Conservation (phyloP, 2,329 filamentous ascomycete species). For the Moelleriella libera region DNA sequence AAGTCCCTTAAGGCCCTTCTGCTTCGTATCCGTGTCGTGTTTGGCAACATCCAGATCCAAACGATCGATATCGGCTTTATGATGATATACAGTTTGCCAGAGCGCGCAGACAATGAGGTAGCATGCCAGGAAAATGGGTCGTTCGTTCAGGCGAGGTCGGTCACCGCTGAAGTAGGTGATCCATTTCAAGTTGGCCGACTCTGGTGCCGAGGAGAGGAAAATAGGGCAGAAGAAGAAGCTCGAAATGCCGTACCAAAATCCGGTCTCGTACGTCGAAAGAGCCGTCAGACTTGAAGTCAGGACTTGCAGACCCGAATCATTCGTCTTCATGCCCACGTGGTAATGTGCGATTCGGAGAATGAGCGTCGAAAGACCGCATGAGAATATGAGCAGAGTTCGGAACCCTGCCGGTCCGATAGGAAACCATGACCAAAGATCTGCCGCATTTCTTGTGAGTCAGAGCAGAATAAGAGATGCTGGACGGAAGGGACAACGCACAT, state of each 20-base stretch:
- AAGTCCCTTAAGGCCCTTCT: conserved; percentile 10
- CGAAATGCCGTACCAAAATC: conserved; percentile 64
- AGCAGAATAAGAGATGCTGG: not conserved
- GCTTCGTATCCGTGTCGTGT: conserved; percentile 8
- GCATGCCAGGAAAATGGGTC: conserved; percentile 64
- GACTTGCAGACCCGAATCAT: conserved; percentile 51
- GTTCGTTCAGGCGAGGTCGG: conserved; percentile 69
- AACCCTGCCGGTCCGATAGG: conserved; percentile 64
- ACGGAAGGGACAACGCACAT: conserved; percentile 32
- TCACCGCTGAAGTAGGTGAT: conserved; percentile 60
- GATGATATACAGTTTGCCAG: conserved; percentile 54
- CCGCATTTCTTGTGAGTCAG: not conserved
- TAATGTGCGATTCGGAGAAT: conserved; percentile 76
- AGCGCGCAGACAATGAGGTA: conserved; percentile 56
- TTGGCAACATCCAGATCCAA: conserved; percentile 27
- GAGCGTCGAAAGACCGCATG: conserved; percentile 63
- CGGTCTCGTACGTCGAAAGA: conserved; percentile 51
- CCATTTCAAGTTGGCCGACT: conserved; percentile 50
- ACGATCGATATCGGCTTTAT: conserved; percentile 60
- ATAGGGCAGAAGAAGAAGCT: conserved; percentile 68
- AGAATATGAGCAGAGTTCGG: conserved; percentile 61
- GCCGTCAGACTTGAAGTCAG: conserved; percentile 43
- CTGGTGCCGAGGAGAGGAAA: conserved; percentile 59
- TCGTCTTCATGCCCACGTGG: conserved; percentile 60
- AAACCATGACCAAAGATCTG: conserved; percentile 79